Base-by-base conservation (phyloP, 352 stramenopile genomes). In the Thalassiosira livingstoniorum region DNA sequence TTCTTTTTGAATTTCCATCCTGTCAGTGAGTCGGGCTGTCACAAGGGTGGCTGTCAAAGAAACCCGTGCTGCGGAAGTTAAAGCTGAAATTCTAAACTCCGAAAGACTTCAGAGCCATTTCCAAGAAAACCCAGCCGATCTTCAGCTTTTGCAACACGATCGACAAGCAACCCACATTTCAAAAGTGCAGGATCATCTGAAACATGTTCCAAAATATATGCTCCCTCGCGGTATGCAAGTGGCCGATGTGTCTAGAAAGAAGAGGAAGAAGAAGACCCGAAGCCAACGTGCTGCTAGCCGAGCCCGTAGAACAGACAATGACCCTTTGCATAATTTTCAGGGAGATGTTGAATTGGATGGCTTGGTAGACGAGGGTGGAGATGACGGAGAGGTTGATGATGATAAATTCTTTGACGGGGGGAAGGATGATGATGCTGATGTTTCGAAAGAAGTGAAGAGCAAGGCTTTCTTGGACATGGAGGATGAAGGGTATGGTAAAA, bases 31-130 rank as follows among this genome's bases (percentile, higher is more conserved):
- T 51, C 94, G 97, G 53, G 96, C 96, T 21, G 96, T 99, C 34
- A 99, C 97, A 3, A 91, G 92, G 61, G 94, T 97, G 5, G 94
- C 96, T 4, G 94, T 99, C n/a, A 92, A 95, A 21, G 97, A 99
- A 82, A 85, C 91, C 13, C 95, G 98, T 78, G 93, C 98, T 18
- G 94, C 95, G 4, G 98, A 99, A 80, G 89, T 99, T 2, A 97
- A 98, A 89, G 97, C 98, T 45, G 97, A 99, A 85, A 98, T 99
- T 75, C 83, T 99, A 1, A 99, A 99, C 91, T 99, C 96, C 4
- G 95, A 98, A 58, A 96, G 97, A 75, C 91, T 99, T 0, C 92
- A 97, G 80, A 93, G 91, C 68, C 97, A 99, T 89, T 99, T 99
- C 88, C 94, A 98, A 74, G 96, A 97, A 42, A 99, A 99, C 85